A percentile compares a stretch with the other conserved stretches of the same genome.
phyloP scores from a whole-genome alignment of 2,329 filamentous ascomycete species.

The Phaeomoniella chlamydospora region DNA sequence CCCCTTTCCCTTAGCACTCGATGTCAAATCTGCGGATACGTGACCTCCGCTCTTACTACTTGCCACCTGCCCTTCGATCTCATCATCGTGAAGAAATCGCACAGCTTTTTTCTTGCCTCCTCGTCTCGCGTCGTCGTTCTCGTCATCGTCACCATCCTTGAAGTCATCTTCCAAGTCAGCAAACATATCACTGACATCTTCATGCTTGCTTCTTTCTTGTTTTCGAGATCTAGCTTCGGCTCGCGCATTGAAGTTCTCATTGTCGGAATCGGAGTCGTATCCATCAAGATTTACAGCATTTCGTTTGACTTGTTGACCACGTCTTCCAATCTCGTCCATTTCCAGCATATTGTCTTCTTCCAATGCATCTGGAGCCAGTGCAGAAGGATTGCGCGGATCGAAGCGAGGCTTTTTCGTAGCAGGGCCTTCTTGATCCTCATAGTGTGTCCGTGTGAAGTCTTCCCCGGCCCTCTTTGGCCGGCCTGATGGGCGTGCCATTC shows the following conservation, averaged over 20 bases:
- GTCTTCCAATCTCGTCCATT: conserved; percentile 77
- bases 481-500: conserved; percentile 49
- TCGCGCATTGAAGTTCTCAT: conserved; percentile 72
- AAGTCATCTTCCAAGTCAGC: conserved; percentile 51
- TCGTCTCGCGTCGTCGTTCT: conserved; percentile 36
- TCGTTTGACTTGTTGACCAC: conserved; percentile 62
- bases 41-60: conserved; percentile 60
- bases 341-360: conserved; percentile 70
- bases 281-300: conserved; percentile 93
- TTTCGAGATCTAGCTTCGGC: conserved; percentile 45
- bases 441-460: conserved; percentile 62
- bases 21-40: conserved; percentile 43
- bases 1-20: conserved; percentile 40
- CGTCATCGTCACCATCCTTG: conserved; percentile 36
- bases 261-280: conserved; percentile 85
- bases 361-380: conserved; percentile 66
- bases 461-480: conserved; percentile 75
- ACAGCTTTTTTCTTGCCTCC: conserved; percentile 42
- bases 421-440: conserved; percentile 40
- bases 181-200: conserved; percentile 61
- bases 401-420: conserved; percentile 71
- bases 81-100: conserved; percentile 42
- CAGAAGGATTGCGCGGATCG: conserved; percentile 87
- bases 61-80: conserved; percentile 69
- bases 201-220: conserved; percentile 22